Evolutionary conservation across 2,329 filamentous ascomycete species (phyloP).

Genomic region (Trichoderma sp.): DNA sequence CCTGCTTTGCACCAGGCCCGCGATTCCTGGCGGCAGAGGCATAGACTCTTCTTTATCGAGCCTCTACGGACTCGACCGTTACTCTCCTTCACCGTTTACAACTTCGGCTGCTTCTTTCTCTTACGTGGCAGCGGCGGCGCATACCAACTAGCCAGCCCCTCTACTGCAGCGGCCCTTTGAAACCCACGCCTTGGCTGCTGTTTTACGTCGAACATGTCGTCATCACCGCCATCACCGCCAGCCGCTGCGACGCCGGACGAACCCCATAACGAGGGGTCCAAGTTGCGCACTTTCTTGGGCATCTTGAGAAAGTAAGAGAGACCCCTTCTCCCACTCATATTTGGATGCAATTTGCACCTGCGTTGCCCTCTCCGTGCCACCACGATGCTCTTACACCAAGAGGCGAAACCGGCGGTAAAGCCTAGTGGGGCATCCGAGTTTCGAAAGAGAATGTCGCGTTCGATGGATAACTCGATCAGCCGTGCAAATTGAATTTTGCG

Average conservation of each 20-base stretch:
- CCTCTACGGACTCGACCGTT: neutral
- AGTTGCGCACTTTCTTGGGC: constrained; percentile 82
- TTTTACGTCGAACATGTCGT: constrained; percentile 34
- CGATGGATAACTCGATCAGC: neutral
- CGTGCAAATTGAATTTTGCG: neutral
- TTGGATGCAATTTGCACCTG: neutral
- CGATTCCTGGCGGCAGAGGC: constrained; percentile 5
- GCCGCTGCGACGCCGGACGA: constrained; percentile 41
- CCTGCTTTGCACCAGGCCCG: constrained; percentile 1
- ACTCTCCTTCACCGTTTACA: neutral
- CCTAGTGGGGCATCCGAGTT: constrained; percentile 17
- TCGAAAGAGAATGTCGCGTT: neutral
- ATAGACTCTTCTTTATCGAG: neutral
- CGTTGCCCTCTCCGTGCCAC: neutral
- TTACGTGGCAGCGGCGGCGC: neutral
- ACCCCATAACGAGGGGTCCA: constrained; percentile 72
- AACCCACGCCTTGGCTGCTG: neutral
- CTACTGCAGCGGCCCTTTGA: neutral
- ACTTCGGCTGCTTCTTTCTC: neutral
- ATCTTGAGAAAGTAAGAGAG: constrained; percentile 80
- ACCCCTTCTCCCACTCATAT: neutral
- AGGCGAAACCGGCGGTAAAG: constrained; percentile 19
- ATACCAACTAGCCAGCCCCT: neutral
- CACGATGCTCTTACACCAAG: neutral
- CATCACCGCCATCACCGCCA: constrained; percentile 34